Conservation (phyloP, 164 flowering plant genomes). For the Berberis vulgaris region DNA sequence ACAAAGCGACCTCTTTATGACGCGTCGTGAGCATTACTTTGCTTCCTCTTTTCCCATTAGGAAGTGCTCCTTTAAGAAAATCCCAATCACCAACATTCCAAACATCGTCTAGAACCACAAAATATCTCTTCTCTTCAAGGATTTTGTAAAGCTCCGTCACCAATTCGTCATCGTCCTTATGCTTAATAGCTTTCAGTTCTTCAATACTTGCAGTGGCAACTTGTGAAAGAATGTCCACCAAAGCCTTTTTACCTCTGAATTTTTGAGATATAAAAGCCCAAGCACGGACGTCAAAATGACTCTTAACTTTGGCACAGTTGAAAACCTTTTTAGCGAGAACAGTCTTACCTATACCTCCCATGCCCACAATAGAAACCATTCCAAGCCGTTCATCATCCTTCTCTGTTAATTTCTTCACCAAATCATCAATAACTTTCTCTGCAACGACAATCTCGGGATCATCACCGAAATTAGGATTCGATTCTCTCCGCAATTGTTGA, state of each 20-base stretch:
- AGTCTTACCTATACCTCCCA: constrained; percentile 2
- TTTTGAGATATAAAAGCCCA: background rate
- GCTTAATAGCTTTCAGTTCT: background rate
- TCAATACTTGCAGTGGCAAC: background rate
- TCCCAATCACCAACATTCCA: background rate
- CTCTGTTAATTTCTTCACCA: constrained; percentile 9
- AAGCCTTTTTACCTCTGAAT: background rate
- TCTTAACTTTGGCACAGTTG: background rate
- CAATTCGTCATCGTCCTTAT: background rate
- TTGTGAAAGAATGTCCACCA: background rate
- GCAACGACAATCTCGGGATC: constrained; percentile 13
- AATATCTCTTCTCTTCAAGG: background rate
- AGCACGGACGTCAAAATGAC: background rate
- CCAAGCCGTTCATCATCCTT: constrained; percentile 2
- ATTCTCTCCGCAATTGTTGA: no score
- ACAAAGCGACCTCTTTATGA: background rate
- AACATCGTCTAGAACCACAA: constrained; percentile 1
- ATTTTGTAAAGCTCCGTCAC: background rate
- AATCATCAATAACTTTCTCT: constrained; percentile 5
- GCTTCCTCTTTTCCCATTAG: background rate
- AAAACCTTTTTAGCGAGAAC: background rate
- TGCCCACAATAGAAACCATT: constrained; percentile 23
- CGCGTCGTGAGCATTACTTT: background rate
- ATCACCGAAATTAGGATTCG: constrained; percentile 7
- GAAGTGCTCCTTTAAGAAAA: background rate